Percentiles rank a stretch among this genome's conserved stretches.
These are phyloP conservation scores for Leishmania amazonensis DNA, from an alignment of 208 protist genomes.

Conservation along the genomic window DNA sequence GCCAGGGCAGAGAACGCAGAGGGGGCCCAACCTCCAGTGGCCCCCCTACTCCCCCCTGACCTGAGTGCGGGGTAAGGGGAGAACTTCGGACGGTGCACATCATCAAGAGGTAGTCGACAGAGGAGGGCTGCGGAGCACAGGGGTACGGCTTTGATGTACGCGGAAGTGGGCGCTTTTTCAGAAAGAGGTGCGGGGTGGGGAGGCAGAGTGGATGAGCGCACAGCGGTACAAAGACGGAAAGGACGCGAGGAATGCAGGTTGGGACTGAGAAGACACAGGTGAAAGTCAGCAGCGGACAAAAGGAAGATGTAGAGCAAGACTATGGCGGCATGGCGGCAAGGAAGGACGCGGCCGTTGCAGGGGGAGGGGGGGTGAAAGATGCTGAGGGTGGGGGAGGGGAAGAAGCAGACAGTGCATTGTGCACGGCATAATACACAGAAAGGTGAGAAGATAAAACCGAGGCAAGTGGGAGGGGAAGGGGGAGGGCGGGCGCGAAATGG, in stretches of 20 bases:
- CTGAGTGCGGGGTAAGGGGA: neutral
- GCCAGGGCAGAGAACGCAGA: neutral
- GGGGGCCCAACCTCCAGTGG: neutral
- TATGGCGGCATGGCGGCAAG: neutral
- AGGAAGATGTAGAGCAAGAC: neutral
- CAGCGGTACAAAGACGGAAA: neutral
- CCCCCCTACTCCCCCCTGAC: neutral
- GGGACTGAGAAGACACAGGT: neutral
- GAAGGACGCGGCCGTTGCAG: neutral
- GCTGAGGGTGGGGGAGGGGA: neutral
- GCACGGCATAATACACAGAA: neutral
- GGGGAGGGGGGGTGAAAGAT: neutral
- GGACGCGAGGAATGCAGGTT: neutral
- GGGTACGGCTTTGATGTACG: neutral
- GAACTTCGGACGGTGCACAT: neutral
- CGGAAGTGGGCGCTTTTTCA: neutral
- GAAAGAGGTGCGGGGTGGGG: neutral
- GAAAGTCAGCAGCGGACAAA: neutral
- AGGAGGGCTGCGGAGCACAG: neutral
- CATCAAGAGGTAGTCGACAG: neutral
- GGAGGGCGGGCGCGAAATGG: neutral
- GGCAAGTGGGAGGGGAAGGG: neutral
- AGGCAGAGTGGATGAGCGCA: neutral
- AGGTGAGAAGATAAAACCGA: neutral
- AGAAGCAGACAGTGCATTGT: neutral